Conservation (phyloP, 352 stramenopile genomes). For the Globisporangium alternatum region DNA sequence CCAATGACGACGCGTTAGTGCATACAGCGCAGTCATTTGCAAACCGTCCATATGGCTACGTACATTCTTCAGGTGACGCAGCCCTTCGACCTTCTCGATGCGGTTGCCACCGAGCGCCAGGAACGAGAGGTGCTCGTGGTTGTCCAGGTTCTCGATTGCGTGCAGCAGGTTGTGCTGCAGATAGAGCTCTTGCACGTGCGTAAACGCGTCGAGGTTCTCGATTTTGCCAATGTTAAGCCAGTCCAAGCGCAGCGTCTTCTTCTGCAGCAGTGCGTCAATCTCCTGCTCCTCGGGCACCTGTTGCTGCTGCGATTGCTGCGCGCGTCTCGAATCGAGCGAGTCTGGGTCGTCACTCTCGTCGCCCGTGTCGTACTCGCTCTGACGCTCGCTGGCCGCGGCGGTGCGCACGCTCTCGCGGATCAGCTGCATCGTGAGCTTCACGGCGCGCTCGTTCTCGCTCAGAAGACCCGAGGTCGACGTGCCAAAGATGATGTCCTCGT, state of each 20-base stretch:
- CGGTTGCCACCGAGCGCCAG: constrained; percentile 63
- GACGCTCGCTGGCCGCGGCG: constrained; percentile 1
- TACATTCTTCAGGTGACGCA: constrained; percentile 57
- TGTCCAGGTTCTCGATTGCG: constrained; percentile 60
- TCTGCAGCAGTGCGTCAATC: constrained; percentile 43
- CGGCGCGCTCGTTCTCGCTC: constrained; percentile 31
- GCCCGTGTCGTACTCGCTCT: constrained; percentile 17
- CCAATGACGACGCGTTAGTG: neutral
- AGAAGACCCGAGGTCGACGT: constrained; percentile 27
- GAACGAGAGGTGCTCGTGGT: constrained; percentile 54
- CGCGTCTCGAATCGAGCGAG: neutral
- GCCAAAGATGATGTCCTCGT: constrained; percentile 40
- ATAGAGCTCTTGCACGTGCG: constrained; percentile 71
- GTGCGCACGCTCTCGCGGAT: constrained; percentile 48
- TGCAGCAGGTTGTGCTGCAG: constrained; percentile 74
- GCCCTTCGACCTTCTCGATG: constrained; percentile 57
- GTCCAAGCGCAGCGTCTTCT: constrained; percentile 64
- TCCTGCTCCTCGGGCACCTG: constrained; percentile 19
- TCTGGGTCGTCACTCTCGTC: constrained; percentile 8
- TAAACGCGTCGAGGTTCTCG: constrained; percentile 76
- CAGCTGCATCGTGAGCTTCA: constrained; percentile 61
- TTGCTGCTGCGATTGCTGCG: constrained; percentile 1
- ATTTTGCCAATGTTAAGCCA: constrained; percentile 70
- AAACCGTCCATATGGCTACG: constrained; percentile 9
- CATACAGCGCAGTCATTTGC: neutral